Conservation (phyloP, 2,329 filamentous ascomycete species). For the Neopestalotiopsis sp. region DNA sequence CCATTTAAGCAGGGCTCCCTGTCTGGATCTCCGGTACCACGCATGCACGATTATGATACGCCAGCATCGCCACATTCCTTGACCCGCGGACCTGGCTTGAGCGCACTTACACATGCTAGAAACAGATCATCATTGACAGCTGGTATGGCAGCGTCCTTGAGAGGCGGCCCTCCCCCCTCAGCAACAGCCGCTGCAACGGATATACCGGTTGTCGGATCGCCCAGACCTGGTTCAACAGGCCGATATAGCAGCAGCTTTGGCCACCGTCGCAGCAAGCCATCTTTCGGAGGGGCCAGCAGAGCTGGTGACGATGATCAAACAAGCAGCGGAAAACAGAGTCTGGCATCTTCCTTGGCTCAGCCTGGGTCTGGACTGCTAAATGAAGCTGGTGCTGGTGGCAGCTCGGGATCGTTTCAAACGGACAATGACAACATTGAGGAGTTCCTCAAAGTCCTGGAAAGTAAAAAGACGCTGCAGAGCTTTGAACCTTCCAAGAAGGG, state of each 20-base stretch:
- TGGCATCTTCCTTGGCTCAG: constrained; percentile 70
- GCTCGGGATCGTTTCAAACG: constrained; percentile 70
- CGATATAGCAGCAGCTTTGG: constrained; percentile 95
- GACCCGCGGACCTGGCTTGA: constrained; percentile 51
- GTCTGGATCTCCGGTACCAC: constrained; percentile 79
- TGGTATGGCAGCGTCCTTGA: constrained; percentile 75
- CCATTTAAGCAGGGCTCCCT: constrained; percentile 96
- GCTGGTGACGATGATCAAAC: constrained; percentile 72
- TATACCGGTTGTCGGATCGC: constrained; percentile 74
- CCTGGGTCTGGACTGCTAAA: constrained; percentile 82
- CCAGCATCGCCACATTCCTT: constrained; percentile 62
- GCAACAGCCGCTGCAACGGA: constrained; percentile 45
- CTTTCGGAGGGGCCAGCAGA: constrained; percentile 74
- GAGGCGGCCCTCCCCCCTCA: constrained; percentile 66
- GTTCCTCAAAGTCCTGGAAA: constrained; percentile 87
- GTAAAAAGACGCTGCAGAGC: constrained; percentile 82
- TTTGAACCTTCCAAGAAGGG: constrained; percentile 72
- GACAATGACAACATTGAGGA: constrained; percentile 95
- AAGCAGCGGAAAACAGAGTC: constrained; percentile 81
- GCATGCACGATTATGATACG: constrained; percentile 53
- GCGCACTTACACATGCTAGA: constrained; percentile 60
- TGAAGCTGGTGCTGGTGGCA: constrained; percentile 68
- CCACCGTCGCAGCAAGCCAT: constrained; percentile 79
- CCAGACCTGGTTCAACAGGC: constrained; percentile 76
- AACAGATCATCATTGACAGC: constrained; percentile 76